Conservation (phyloP, 257 asterid species). For the Datura wrightii region DNA sequence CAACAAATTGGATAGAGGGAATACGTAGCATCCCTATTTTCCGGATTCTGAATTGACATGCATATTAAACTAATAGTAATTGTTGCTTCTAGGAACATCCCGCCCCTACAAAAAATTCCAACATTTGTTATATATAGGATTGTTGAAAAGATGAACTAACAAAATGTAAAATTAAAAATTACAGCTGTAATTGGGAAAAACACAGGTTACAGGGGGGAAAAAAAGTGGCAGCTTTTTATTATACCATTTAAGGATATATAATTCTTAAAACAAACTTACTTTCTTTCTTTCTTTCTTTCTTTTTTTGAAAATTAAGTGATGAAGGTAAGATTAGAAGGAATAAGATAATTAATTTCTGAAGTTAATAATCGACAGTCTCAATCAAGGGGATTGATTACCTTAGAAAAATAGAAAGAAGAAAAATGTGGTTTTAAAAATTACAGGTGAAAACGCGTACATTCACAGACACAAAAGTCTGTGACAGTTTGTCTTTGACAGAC, state of each 20-base stretch:
- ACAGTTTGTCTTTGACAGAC: conserved; percentile 20
- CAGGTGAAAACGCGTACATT: neutral
- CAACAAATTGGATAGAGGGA: neutral
- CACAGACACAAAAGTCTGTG: neutral
- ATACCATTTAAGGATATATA: neutral
- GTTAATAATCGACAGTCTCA: neutral
- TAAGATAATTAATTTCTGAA: neutral
- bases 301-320: neutral
- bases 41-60: neutral
- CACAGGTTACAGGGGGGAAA: neutral
- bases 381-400: neutral
- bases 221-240: neutral
- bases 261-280: no score
- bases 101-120: neutral
- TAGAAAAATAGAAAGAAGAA: neutral
- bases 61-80: neutral
- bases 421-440: neutral
- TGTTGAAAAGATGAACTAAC: neutral
- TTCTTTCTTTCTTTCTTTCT: neutral
- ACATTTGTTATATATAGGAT: neutral
- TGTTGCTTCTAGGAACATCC: conserved; percentile 21
- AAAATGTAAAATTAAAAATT: neutral
- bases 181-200: neutral
- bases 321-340: neutral
- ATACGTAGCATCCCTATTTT: neutral